Base-by-base conservation (phyloP, 192 early-diverging fungal species). In the Podila epigama region DNA sequence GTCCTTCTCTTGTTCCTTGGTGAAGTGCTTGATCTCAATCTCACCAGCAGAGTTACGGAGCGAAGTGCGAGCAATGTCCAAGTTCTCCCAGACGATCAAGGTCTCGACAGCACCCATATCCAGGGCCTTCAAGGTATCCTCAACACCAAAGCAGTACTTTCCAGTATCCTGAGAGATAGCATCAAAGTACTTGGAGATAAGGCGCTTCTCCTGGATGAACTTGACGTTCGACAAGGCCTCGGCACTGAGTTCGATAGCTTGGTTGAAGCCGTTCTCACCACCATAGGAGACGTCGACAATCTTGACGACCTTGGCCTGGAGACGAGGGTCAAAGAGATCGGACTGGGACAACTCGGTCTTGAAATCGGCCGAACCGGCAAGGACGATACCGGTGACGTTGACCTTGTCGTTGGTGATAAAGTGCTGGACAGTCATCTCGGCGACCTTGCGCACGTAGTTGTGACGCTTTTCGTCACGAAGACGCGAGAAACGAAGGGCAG, bases 321-420 rank as follows among this genome's bases (percentile, higher is more conserved):
- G 88, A 70, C 97, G 94, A 60, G 88, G 92, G 83, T 99, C 97
- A 79, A 98, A 96, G 81, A 99, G 79, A 73, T 99, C 97, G 35
- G 96, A 97, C 80, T 96, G 92, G 27, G 89, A 87, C 64, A 99
- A 83, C 72, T 96, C 96, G 48, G 95, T 96, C 86, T 99, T 99
- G 88, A 99, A 98, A 85, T 99, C 98, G 40, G 98, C 98, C 22
- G 94, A 96, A 92, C 98, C 98, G 51, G 98, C 98, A 31, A 99
- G 83, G 58, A 99, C 89, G 16, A 99, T 68, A 42, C 97, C 97
- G 35, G 89, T 84, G 37, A 92, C 90, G 64, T 95, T 95, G 68
- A 89, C 86, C 82, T 93, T 95, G 85, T 98, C 95, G 75, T 92
- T 90, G 63, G 93, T 92, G 71, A 98, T 95, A 69, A 95, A 99